phyloP scores from a whole-genome alignment of 108 stramenopile species.

The Cylindrotheca closterium region DNA sequence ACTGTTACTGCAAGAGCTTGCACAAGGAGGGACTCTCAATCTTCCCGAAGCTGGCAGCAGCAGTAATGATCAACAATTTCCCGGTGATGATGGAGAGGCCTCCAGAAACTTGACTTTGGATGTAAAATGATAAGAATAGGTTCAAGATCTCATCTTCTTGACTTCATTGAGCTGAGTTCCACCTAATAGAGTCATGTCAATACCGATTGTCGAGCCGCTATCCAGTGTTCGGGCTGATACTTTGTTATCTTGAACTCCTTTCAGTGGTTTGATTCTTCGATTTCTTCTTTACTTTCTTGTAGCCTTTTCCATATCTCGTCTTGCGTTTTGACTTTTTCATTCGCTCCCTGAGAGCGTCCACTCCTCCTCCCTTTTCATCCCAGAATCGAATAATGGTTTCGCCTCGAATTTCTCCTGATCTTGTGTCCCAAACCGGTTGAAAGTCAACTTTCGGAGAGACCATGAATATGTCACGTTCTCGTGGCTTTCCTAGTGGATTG shows the following conservation, averaged over 20 bases:
- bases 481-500: slow-evolving; percentile 63
- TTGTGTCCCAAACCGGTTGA: slow-evolving; percentile 47
- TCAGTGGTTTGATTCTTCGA: background rate
- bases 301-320: slow-evolving; percentile 12
- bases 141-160: too few species aligned
- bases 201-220: too few species aligned
- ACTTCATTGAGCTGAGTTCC: too few species aligned
- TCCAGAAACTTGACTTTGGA: background rate
- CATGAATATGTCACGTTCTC: slow-evolving; percentile 58
- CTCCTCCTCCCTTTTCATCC: slow-evolving; percentile 62
- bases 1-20: slow-evolving; percentile 80
- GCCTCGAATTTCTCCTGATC: background rate
- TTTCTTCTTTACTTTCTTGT: background rate
- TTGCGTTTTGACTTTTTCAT: slow-evolving; percentile 25
- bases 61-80: background rate
- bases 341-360: slow-evolving; percentile 31
- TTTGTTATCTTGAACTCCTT: background rate
- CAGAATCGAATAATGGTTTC: slow-evolving; percentile 50
- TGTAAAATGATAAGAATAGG: background rate
- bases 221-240: too few species aligned
- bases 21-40: slow-evolving; percentile 19
- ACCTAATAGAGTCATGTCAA: too few species aligned
- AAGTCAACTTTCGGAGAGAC: slow-evolving; percentile 40
- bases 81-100: background rate
- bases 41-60: slow-evolving; percentile 5